Base-by-base conservation (phyloP, 1,284 basidiomycete genomes). In the Trichosporon coremiiforme region DNA sequence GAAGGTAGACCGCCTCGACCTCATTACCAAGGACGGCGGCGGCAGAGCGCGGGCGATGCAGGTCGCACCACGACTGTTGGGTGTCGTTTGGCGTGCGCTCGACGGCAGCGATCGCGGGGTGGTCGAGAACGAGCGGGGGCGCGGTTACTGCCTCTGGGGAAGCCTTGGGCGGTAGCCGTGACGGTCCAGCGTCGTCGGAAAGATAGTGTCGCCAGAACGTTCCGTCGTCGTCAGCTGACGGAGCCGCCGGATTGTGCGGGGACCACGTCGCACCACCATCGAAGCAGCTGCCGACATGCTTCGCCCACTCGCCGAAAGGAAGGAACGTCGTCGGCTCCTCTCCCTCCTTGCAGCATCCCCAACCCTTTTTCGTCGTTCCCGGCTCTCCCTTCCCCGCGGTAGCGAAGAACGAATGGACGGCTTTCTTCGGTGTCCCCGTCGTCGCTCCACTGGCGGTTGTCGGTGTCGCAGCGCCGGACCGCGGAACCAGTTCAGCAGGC, bases 11-110 rank as follows among this genome's bases (percentile, higher is more conserved):
- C 0, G 93, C 89, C 69, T 89, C 88, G 4, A 84, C 78, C 79
- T 92, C 89, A 79, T 96, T 97, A 9, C 92, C 93, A 0, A 98
- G 85, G 0, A 96, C 89, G 75, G 95, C 88, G 15, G 87, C 85
- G 0, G 93, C 91, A 41, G 85, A 82, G 66, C 85, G 86, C 8
- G 95, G 94, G 31, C 88, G 88, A 87, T 91, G 96, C 73, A 88
- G 90, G 65, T 92, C 89, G 38, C 87, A 85, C 93, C 94, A 96
- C 4, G 87, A 80, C 53, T 89, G 87, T 10, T 71, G 86, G 80
- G 69, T 73, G 15, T 70, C 36, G 38, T 29, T 31, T 10, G 64
- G n/a, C 10, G 31, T 62, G 67, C 65, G 55, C 62, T 38, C 53
- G 7, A 77, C 65, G 36, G 75, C 75, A 1, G 68, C 47, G 60